A percentile compares a stretch with the other conserved stretches of the same genome.
Conservation (phyloP, 805 yeast genomes). For the Starmerella gropengiesseri region DNA sequence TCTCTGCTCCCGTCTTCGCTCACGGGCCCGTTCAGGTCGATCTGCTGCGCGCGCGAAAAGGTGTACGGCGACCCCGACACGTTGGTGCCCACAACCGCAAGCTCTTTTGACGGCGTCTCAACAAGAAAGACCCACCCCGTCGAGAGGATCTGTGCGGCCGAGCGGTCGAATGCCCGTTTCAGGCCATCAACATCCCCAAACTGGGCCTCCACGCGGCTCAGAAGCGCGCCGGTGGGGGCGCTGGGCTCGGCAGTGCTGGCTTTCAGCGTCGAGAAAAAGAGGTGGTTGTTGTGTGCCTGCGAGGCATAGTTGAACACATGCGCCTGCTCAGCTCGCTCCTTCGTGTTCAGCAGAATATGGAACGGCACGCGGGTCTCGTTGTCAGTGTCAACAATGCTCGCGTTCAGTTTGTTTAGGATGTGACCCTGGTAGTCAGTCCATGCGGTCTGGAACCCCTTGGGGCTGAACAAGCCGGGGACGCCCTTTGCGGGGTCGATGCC, state of each 20-base stretch:
- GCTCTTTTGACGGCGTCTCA: constrained; percentile 39
- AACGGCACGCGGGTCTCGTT: constrained; percentile 67
- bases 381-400: constrained; percentile 65
- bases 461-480: constrained; percentile 52
- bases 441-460: constrained; percentile 56
- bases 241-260: constrained; percentile 36
- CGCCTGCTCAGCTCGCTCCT: constrained; percentile 54
- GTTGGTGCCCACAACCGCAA: constrained; percentile 72
- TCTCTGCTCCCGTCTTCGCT: constrained; percentile 41
- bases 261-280: constrained; percentile 42
- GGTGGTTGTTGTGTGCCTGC: constrained; percentile 84
- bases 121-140: constrained; percentile 89
- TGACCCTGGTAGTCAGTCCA: constrained; percentile 75
- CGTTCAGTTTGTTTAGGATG: constrained; percentile 41
- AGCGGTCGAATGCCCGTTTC: constrained; percentile 53
- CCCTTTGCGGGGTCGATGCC: constrained; percentile 38
- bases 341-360: constrained; percentile 51
- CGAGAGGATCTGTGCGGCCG: constrained; percentile 66
- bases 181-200: constrained; percentile 75
- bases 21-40: constrained; percentile 71
- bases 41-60: constrained; percentile 45
- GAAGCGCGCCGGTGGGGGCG: constrained; percentile 21
- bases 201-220: constrained; percentile 40
- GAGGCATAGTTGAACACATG: constrained; percentile 79
- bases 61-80: constrained; percentile 79